A percentile compares a stretch with the other conserved stretches of the same genome.
Evolutionary conservation across 2,329 filamentous ascomycete genomes (phyloP).

Genomic region (Colletotrichum limetticola): DNA sequence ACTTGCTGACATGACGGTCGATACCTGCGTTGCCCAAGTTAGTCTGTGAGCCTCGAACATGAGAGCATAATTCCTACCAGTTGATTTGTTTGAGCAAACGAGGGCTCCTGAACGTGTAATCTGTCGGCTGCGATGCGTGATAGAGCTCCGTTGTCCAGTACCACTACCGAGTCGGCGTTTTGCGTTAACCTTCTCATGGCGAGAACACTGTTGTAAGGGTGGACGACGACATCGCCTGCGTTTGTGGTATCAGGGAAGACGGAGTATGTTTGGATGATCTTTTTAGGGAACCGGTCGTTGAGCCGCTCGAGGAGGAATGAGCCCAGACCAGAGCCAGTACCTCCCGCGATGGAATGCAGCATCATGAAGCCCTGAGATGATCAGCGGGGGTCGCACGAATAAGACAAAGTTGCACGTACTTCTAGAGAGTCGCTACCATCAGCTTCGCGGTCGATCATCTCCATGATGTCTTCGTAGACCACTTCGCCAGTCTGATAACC

Average conservation of each 20-base stretch:
- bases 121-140: constrained; percentile 94
- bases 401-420: constrained; percentile 53
- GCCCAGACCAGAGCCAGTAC: constrained; percentile 94
- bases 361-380: constrained; percentile 88
- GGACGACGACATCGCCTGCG: constrained; percentile 90
- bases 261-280: constrained; percentile 98
- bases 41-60: background rate
- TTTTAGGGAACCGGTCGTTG: constrained; percentile 98
- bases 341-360: constrained; percentile 96
- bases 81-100: constrained; percentile 97
- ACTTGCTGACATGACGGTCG: constrained; percentile 98
- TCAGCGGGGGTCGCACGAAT: constrained; percentile 36
- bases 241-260: constrained; percentile 96
- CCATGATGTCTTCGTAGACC: constrained; percentile 96
- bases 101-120: constrained; percentile 93
- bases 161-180: constrained; percentile 97
- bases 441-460: constrained; percentile 99
- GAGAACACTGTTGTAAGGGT: constrained; percentile 97
- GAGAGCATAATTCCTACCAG: constrained; percentile 63
- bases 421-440: constrained; percentile 98
- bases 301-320: constrained; percentile 94
- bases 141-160: constrained; percentile 94
- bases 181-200: constrained; percentile 91
- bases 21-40: constrained; percentile 64
- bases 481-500: constrained; percentile 93